These are phyloP conservation scores for Metarhizium anisopliae DNA, from an alignment of 2,329 filamentous ascomycete genomes.

Conservation along the genomic window DNA sequence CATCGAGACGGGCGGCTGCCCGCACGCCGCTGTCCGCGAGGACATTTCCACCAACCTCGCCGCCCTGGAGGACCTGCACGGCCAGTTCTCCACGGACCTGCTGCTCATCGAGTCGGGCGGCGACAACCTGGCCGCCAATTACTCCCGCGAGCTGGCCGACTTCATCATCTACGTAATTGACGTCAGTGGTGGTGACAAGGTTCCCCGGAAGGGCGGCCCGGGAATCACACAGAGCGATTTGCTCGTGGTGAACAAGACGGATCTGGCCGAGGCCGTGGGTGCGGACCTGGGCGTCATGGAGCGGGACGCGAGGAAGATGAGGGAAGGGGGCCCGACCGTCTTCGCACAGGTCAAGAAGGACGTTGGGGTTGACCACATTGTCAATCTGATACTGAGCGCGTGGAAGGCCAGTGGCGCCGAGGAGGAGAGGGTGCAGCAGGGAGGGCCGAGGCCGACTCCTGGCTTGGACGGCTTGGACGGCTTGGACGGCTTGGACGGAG, in stretches of 20 bases:
- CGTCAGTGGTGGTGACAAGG: slow-evolving; percentile 92
- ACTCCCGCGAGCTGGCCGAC: slow-evolving; percentile 87
- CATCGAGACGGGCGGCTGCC: slow-evolving; percentile 96
- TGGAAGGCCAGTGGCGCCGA: slow-evolving; percentile 87
- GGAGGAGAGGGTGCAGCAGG: slow-evolving; percentile 41
- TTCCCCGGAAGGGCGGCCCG: slow-evolving; percentile 89
- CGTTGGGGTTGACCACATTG: slow-evolving; percentile 76
- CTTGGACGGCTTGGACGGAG: slow-evolving; percentile 27
- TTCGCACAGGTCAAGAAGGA: slow-evolving; percentile 96
- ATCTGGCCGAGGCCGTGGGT: slow-evolving; percentile 81
- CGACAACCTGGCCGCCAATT: slow-evolving; percentile 96
- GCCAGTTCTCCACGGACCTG: slow-evolving; percentile 68
- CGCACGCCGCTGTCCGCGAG: slow-evolving; percentile 93
- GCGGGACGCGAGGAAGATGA: slow-evolving; percentile 84
- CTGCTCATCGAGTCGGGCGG: slow-evolving; percentile 93
- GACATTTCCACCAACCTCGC: slow-evolving; percentile 92
- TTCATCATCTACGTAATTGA: slow-evolving; percentile 99
- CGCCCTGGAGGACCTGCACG: slow-evolving; percentile 81
- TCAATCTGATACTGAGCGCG: slow-evolving; percentile 79
- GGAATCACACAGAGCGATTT: slow-evolving; percentile 96
- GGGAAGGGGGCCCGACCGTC: slow-evolving; percentile 89
- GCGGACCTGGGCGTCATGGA: slow-evolving; percentile 93
- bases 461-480: slow-evolving; percentile 34
- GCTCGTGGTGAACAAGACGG: slow-evolving; percentile 94
- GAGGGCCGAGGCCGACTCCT: slow-evolving; percentile 49